Base-by-base conservation (phyloP, 2,329 filamentous ascomycete genomes). In the Neonectria sp. region DNA sequence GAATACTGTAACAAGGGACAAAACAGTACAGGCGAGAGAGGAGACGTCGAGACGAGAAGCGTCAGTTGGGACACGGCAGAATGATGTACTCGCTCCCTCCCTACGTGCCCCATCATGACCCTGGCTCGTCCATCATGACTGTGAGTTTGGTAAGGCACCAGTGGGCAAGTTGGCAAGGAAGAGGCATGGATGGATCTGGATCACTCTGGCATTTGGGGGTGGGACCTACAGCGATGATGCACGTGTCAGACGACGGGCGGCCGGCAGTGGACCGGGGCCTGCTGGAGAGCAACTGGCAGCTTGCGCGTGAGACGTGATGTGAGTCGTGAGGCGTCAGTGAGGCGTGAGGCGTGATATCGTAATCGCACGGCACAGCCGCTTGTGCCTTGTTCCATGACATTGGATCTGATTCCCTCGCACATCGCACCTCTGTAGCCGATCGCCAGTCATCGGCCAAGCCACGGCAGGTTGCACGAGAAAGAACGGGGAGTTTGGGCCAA, bases 231-330 rank as follows among this genome's bases (percentile, higher is more conserved):
- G 48, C 63, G 63, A 60, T 55, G 75, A 75, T 73, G 78, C 77
- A 79, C 77, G 77, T 80, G 78, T 80, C 77, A 79, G 72, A 69
- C 76, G 67, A 75, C 69, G 60, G 73, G 68, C 70, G 76, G 75
- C 61, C 61, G 60, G 70, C 55, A 69, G 63, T 67, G 53, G 27
- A 52, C 27, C 17, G 35, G 17, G 35, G 35, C 21, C 21, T 37
- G 35, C 35, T 6, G 17, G 35, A 25, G 3, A 27, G 24, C 24
- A 17, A n/a, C 17, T 40, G 55, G 45, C 27, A 49, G 43, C 17
- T 57, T 57, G 55, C 55, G 17, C n/a, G 49, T 33, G 15, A 52
- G 49, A 31, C 49, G 49, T 21, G 49, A 52, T 27, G 37, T 43
- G 53, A 24, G 55, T 13, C 40, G 55, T 46, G 55, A 58, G 35